These are phyloP conservation scores for Trametes villosa DNA, from an alignment of 768 basidiomycete species.

Conservation along the genomic window DNA sequence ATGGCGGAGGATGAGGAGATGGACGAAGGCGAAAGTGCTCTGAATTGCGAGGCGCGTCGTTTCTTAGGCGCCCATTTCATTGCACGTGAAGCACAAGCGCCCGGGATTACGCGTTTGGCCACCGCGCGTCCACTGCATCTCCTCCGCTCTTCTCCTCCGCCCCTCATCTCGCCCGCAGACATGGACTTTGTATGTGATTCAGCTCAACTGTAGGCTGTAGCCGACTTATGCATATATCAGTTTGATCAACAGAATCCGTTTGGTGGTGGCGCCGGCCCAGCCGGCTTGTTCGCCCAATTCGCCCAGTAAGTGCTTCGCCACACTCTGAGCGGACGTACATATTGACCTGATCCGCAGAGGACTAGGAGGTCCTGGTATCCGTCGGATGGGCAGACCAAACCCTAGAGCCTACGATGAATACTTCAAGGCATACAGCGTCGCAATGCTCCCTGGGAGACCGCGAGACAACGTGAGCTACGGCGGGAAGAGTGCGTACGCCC, in stretches of 20 bases:
- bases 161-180: conserved; percentile 3
- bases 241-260: conserved; percentile 41
- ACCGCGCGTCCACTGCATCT: conserved; percentile 7
- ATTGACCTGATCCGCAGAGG: conserved; percentile 44
- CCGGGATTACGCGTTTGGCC: conserved; percentile 21
- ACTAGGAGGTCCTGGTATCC: conserved; percentile 55
- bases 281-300: conserved; percentile 66
- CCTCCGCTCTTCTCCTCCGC: conserved; percentile 29
- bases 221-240: conserved; percentile 32
- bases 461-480: conserved; percentile 94
- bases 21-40: conserved; percentile 11
- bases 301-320: conserved; percentile 51
- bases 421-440: conserved; percentile 92
- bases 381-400: conserved; percentile 52
- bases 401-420: conserved; percentile 89
- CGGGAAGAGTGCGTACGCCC: conserved; percentile 83
- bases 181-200: conserved; percentile 46
- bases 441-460: conserved; percentile 86
- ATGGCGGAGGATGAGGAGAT: conserved; percentile 24
- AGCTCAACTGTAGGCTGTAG: no score
- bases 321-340: background rate
- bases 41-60: conserved; percentile 16
- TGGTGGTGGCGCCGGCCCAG: conserved; percentile 53
- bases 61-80: conserved; percentile 9
- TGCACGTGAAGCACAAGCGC: conserved; percentile 18